phyloP scores from a whole-genome alignment of 2,329 filamentous ascomycete genomes.

The Colletotrichum horii region DNA sequence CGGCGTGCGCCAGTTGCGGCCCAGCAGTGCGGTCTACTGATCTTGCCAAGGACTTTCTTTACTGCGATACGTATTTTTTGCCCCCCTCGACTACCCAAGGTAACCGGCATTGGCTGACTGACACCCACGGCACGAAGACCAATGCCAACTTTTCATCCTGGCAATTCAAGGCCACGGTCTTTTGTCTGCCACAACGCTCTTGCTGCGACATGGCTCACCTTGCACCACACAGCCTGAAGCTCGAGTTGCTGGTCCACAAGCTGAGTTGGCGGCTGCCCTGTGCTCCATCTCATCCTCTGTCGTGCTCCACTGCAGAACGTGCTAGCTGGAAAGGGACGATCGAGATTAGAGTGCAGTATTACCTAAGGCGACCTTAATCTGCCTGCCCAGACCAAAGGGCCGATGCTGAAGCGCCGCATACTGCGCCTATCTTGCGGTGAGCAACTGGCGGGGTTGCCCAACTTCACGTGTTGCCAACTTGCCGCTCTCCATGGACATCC shows the following conservation, averaged over 20 bases:
- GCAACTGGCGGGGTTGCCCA: neutral
- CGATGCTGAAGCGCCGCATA: neutral
- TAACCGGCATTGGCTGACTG: neutral
- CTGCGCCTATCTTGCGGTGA: neutral
- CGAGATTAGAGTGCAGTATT: neutral
- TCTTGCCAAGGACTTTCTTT: neutral
- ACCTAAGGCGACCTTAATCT: neutral
- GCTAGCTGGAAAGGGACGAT: neutral
- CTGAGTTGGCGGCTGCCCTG: conserved; percentile 8
- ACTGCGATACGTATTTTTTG: neutral
- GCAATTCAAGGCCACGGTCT: neutral
- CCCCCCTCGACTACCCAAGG: neutral
- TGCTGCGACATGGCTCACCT: conserved; percentile 3
- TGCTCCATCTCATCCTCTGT: neutral
- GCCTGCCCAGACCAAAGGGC: neutral
- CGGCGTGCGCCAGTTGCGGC: neutral
- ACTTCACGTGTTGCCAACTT: neutral
- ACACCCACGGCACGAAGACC: neutral
- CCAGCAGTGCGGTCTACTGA: neutral
- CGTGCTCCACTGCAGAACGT: neutral
- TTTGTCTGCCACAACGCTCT: neutral
- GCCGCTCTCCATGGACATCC: neutral
- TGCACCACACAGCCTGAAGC: neutral
- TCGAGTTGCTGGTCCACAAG: neutral
- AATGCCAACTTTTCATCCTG: neutral